Percentiles rank a stretch among this genome's conserved stretches.
Evolutionary conservation across 2,329 filamentous ascomycete species (phyloP).

Genomic region (Clarireedia sp.): DNA sequence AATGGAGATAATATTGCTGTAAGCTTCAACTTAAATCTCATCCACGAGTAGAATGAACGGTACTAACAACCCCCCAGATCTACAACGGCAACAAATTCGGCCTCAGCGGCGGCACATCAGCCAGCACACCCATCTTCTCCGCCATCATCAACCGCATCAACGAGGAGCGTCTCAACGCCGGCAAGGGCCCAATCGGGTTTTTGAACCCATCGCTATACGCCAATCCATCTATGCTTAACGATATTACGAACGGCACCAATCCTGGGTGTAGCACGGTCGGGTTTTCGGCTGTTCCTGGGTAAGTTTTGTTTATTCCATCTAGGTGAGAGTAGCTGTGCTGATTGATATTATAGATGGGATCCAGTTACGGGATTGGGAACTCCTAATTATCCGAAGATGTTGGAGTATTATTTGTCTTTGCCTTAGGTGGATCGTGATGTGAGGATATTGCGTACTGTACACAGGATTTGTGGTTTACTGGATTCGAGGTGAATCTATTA

Average conservation of each 20-base stretch:
- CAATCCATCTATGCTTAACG: constrained; percentile 31
- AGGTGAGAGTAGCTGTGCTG: neutral
- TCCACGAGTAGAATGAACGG: neutral
- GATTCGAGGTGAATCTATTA: too few relatives aligned
- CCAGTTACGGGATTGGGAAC: constrained; percentile 26
- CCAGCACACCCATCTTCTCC: constrained; percentile 41
- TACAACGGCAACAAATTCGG: constrained; percentile 13
- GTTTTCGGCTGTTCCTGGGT: constrained; percentile 25
- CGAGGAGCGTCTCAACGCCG: constrained; percentile 38
- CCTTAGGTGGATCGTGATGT: constrained; percentile 6
- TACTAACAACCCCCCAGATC: neutral
- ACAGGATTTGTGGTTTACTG: too few relatives aligned
- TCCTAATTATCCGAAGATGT: constrained; percentile 23
- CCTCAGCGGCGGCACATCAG: constrained; percentile 40
- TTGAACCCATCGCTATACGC: constrained; percentile 44
- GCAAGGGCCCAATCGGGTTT: constrained; percentile 43
- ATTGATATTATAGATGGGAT: constrained; percentile 25
- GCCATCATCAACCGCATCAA: constrained; percentile 43
- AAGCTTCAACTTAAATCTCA: neutral
- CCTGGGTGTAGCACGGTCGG: constrained; percentile 26
- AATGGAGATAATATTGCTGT: constrained; percentile 25
- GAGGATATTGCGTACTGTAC: too few relatives aligned
- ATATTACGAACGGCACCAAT: constrained; percentile 26
- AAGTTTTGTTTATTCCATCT: neutral
- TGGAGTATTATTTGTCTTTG: constrained; percentile 18